These are phyloP conservation scores for Suhomyces coccinellae DNA, from an alignment of 1,139 yeast genomes.

Conservation along the genomic window DNA sequence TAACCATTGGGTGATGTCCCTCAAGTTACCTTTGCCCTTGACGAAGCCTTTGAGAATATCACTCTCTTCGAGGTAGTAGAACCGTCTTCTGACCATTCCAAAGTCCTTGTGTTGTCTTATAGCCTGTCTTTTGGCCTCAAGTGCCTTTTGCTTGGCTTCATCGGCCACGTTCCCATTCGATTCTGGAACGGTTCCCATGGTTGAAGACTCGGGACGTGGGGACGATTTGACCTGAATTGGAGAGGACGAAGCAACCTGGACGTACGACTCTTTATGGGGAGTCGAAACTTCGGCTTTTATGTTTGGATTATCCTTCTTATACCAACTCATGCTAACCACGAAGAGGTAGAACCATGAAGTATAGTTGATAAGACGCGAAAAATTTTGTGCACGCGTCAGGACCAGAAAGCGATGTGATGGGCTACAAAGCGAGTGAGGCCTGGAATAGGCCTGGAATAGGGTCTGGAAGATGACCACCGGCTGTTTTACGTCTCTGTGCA, in stretches of 20 bases:
- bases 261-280: constrained; percentile 12
- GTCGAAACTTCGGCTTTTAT: constrained; percentile 4
- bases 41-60: constrained; percentile 63
- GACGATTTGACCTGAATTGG: constrained; percentile 19
- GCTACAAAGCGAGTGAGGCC: too few relatives aligned
- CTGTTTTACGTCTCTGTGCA: too few relatives aligned
- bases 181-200: not conserved
- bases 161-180: constrained; percentile 13
- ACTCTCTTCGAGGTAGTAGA: constrained; percentile 47
- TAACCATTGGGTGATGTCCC: constrained; percentile 55
- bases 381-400: constrained; percentile 1
- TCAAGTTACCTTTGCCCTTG: constrained; percentile 56
- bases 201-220: constrained; percentile 10
- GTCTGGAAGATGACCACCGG: too few relatives aligned
- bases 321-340: constrained; percentile 33
- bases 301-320: constrained; percentile 24
- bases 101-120: constrained; percentile 47
- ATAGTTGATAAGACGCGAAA: constrained; percentile 3
- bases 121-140: constrained; percentile 41
- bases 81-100: constrained; percentile 49
- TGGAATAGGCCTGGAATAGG: too few relatives aligned
- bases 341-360: not conserved
- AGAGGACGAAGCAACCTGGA: constrained; percentile 19
- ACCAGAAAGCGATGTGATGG: not conserved
- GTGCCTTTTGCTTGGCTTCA: constrained; percentile 27